phyloP scores from a whole-genome alignment of 768 basidiomycete species.

The Psilocybe cubensis region DNA sequence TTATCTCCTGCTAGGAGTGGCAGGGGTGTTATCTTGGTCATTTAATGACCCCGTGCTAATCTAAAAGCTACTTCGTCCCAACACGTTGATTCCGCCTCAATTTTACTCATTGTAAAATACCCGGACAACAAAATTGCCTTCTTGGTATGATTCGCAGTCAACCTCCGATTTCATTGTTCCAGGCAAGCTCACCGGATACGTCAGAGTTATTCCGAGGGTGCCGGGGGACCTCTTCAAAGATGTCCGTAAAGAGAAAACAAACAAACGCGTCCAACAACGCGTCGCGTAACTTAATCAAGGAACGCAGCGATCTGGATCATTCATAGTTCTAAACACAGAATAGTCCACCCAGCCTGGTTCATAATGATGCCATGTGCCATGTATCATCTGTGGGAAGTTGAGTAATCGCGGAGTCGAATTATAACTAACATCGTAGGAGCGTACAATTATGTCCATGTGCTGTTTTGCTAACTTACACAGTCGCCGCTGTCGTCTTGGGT shows the following conservation, averaged over 20 bases:
- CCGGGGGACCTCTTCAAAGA: slow-evolving; percentile 18
- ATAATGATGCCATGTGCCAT: slow-evolving; percentile 28
- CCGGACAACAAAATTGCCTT: slow-evolving; percentile 8
- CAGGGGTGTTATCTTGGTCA: slow-evolving; percentile 18
- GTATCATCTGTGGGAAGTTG: slow-evolving; percentile 23
- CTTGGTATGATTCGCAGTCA: slow-evolving; percentile 13
- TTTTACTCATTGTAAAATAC: slow-evolving; percentile 1
- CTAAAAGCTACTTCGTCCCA: slow-evolving; percentile 6
- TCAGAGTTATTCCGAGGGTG: slow-evolving; percentile 24
- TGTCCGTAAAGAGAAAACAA: slow-evolving; percentile 33
- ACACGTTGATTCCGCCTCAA: slow-evolving; percentile 2
- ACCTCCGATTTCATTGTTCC: neutral
- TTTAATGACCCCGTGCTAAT: slow-evolving; percentile 13
- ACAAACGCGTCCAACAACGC: slow-evolving; percentile 58
- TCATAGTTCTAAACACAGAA: slow-evolving; percentile 31
- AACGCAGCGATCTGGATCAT: slow-evolving; percentile 27
- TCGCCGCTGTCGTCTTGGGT: slow-evolving; percentile 42
- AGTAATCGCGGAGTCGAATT: slow-evolving; percentile 8
- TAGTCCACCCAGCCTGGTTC: slow-evolving; percentile 18
- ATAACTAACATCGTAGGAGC: neutral
- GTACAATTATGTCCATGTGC: neutral
- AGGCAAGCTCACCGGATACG: neutral
- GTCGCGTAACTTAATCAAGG: slow-evolving; percentile 46
- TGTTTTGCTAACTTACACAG: slow-evolving; percentile 16
- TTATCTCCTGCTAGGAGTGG: slow-evolving; percentile 13